A percentile compares a stretch with the other conserved stretches of the same genome.
These are phyloP conservation scores for Zasmidium angulare DNA, from an alignment of 2,329 filamentous ascomycete species.

Conservation along the genomic window DNA sequence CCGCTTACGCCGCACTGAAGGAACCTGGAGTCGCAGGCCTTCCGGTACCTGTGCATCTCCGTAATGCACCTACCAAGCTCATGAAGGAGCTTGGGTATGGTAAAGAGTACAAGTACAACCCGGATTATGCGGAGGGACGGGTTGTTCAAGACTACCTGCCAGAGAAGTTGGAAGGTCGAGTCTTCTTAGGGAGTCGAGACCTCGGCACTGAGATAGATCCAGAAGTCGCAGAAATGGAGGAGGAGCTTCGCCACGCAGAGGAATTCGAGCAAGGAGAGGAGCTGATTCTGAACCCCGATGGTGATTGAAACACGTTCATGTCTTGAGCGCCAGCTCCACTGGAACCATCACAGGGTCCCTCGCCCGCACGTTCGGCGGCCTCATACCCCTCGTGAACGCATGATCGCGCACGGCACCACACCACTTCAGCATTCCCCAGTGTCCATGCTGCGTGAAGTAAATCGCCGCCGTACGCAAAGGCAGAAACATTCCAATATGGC, in stretches of 20 bases:
- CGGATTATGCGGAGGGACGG: conserved; percentile 77
- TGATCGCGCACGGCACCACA: conserved; percentile 21
- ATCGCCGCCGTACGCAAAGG: conserved; percentile 29
- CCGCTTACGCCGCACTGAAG: conserved; percentile 72
- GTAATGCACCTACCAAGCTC: conserved; percentile 86
- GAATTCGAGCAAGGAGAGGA: conserved; percentile 21
- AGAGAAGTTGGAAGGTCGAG: conserved; percentile 65
- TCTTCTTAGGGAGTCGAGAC: conserved; percentile 77
- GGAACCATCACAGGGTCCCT: neutral
- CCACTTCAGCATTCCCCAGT: conserved; percentile 30
- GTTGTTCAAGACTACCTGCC: conserved; percentile 92
- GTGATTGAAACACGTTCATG: conserved; percentile 28
- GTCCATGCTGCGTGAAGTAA: conserved; percentile 28
- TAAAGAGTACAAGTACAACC: conserved; percentile 93
- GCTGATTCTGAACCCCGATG: conserved; percentile 31
- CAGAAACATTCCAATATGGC: conserved; percentile 33
- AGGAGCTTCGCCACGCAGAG: conserved; percentile 20
- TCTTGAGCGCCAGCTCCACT: neutral
- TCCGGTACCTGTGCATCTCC: conserved; percentile 80
- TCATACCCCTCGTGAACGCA: conserved; percentile 29
- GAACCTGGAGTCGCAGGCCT: conserved; percentile 81
- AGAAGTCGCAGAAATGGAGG: conserved; percentile 27
- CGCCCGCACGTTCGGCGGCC: conserved; percentile 21
- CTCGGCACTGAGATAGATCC: conserved; percentile 76
- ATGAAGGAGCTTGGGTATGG: conserved; percentile 95